phyloP scores from a whole-genome alignment of 176 grass and related monocot species.

The Oryza officinalis region DNA sequence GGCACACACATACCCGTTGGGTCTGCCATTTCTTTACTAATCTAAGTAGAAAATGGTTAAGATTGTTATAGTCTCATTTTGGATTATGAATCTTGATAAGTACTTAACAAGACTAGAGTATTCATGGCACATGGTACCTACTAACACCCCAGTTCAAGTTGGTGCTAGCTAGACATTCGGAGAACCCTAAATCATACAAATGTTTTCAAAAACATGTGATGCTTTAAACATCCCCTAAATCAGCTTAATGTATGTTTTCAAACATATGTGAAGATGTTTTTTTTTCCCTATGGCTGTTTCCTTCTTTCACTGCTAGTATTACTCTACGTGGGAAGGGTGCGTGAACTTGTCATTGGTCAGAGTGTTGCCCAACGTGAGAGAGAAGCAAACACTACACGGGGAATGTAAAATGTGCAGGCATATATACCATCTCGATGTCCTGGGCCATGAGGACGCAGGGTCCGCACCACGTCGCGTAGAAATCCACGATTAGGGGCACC shows the following conservation, averaged over 20 bases:
- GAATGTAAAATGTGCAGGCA: not conserved
- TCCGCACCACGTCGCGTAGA: conserved; percentile 81
- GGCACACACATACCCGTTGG: not conserved
- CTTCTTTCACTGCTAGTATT: too few species aligned
- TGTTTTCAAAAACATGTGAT: not conserved
- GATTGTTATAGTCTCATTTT: not conserved
- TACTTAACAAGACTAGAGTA: not conserved
- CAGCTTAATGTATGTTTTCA: not conserved
- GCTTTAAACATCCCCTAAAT: not conserved
- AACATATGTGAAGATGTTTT: not conserved
- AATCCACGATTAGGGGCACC: conserved; percentile 68
- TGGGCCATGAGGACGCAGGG: conserved; percentile 93
- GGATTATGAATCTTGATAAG: not conserved
- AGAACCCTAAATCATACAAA: not conserved
- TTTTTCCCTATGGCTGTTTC: too few species aligned
- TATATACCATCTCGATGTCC: conserved; percentile 72
- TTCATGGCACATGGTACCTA: not conserved
- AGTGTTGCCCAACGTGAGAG: not conserved
- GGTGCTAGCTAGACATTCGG: not conserved
- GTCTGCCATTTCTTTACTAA: not conserved
- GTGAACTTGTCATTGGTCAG: not conserved
- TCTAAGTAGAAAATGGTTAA: not conserved
- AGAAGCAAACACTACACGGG: too few species aligned
- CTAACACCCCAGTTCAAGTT: not conserved
- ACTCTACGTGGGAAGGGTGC: too few species aligned